phyloP scores from a whole-genome alignment of 768 basidiomycete species.

The Psilocybe subaeruginosa region DNA sequence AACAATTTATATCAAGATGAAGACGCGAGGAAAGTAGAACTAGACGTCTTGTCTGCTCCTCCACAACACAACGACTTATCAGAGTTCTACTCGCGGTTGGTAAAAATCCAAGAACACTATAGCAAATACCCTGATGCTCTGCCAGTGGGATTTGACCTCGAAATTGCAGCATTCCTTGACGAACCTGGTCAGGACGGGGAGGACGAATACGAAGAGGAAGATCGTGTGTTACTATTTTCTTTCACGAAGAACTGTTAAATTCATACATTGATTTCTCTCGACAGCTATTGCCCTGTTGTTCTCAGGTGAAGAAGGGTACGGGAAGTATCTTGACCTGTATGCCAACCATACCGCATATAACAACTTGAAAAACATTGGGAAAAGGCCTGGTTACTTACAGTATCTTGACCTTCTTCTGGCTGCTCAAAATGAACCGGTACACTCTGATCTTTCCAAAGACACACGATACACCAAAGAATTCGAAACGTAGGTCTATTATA shows the following conservation, averaged over 20 bases:
- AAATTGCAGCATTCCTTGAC: conserved; percentile 81
- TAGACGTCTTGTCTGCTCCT: conserved; percentile 61
- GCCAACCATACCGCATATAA: conserved; percentile 85
- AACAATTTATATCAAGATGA: conserved; percentile 79
- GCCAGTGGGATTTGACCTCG: conserved; percentile 80
- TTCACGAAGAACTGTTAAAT: not conserved
- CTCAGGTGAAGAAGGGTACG: conserved; percentile 95
- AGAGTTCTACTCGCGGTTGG: conserved; percentile 95
- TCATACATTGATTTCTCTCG: conserved; percentile 10
- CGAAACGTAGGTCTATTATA: conserved; percentile 58
- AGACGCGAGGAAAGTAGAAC: conserved; percentile 69
- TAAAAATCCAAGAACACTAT: conserved; percentile 96
- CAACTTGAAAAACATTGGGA: conserved; percentile 86
- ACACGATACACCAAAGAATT: conserved; percentile 74
- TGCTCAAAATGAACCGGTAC: conserved; percentile 61
- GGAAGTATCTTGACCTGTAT: conserved; percentile 94
- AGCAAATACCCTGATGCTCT: conserved; percentile 91
- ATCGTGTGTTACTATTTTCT: conserved; percentile 62
- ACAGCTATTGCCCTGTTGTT: conserved; percentile 83
- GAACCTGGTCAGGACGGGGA: conserved; percentile 74
- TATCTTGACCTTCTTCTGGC: conserved; percentile 87
- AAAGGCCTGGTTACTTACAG: conserved; percentile 87
- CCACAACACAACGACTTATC: conserved; percentile 73
- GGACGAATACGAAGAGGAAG: conserved; percentile 81
- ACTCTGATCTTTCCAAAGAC: conserved; percentile 71